Evolutionary conservation across 768 basidiomycete genomes (phyloP).

Genomic region (Psilocybe subaeruginosa): DNA sequence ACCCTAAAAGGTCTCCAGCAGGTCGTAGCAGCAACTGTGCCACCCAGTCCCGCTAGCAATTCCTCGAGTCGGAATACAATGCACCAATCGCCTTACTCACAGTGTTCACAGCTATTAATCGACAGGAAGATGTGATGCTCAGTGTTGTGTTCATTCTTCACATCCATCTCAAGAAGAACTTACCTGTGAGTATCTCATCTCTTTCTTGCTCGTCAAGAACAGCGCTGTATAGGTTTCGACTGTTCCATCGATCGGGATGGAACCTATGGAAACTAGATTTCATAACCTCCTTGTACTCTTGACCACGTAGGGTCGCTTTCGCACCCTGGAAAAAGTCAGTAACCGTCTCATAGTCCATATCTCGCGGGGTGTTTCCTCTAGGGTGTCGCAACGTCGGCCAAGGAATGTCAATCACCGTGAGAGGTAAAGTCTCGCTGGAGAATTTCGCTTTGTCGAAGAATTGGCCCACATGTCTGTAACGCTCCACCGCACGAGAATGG

Average conservation of each 20-base stretch:
- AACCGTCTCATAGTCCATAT: constrained; percentile 73
- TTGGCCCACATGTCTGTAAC: constrained; percentile 61
- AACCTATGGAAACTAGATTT: constrained; percentile 75
- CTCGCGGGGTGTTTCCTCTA: constrained; percentile 54
- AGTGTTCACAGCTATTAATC: constrained; percentile 14
- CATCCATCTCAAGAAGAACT: constrained; percentile 17
- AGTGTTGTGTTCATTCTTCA: neutral
- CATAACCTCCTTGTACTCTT: constrained; percentile 68
- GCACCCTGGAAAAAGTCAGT: constrained; percentile 69
- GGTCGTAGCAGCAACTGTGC: neutral
- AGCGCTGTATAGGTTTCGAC: constrained; percentile 61
- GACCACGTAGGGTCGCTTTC: constrained; percentile 50
- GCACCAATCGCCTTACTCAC: constrained; percentile 24
- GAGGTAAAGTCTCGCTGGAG: constrained; percentile 43
- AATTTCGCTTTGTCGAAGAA: constrained; percentile 68
- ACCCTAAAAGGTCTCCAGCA: neutral
- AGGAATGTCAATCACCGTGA: constrained; percentile 67
- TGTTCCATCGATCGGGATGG: constrained; percentile 82
- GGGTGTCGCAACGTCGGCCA: constrained; percentile 75
- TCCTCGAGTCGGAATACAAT: constrained; percentile 18
- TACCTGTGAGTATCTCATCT: constrained; percentile 67
- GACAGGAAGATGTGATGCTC: neutral
- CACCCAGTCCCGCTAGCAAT: neutral
- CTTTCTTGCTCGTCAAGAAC: constrained; percentile 61
- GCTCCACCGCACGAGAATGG: constrained; percentile 65